These are phyloP conservation scores for Scleromitrula shiraiana DNA, from an alignment of 2,329 filamentous ascomycete species.

Conservation along the genomic window DNA sequence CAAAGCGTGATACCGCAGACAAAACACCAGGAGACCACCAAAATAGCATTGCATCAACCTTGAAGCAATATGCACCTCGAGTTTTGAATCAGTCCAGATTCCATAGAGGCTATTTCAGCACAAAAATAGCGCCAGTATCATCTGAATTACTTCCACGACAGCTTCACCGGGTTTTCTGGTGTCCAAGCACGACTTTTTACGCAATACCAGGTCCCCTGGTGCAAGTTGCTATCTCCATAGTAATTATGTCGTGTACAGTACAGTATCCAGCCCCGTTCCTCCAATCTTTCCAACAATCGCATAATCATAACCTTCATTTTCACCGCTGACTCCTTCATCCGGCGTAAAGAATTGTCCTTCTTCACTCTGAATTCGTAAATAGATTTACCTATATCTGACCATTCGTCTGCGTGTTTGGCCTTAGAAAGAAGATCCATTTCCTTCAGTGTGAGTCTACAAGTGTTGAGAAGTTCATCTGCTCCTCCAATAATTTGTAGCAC, in stretches of 20 bases:
- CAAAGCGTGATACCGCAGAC: too few species aligned
- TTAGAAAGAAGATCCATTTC: not conserved
- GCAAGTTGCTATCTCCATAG: not conserved
- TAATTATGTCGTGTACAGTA: not conserved
- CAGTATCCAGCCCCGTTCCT: constrained; percentile 4
- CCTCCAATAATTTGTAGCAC: not conserved
- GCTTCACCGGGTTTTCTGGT: not conserved
- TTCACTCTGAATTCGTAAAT: not conserved
- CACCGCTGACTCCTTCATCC: not conserved
- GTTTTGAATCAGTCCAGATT: too few species aligned
- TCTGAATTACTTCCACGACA: not conserved
- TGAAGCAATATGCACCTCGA: too few species aligned
- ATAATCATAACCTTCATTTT: not conserved
- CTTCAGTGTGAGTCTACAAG: not conserved
- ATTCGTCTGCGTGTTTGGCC: not conserved
- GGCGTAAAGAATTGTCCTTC: not conserved
- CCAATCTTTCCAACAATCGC: constrained; percentile 6
- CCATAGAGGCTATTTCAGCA: too few species aligned
- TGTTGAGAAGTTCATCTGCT: constrained; percentile 5
- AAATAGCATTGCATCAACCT: too few species aligned
- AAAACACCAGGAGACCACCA: too few species aligned
- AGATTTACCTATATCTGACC: not conserved
- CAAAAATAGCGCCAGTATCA: too few species aligned
- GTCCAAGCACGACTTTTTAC: constrained; percentile 6
- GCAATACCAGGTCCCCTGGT: constrained; percentile 2